Evolutionary conservation across 352 stramenopile species (phyloP).

Genomic region (Globisporangium nunn): DNA sequence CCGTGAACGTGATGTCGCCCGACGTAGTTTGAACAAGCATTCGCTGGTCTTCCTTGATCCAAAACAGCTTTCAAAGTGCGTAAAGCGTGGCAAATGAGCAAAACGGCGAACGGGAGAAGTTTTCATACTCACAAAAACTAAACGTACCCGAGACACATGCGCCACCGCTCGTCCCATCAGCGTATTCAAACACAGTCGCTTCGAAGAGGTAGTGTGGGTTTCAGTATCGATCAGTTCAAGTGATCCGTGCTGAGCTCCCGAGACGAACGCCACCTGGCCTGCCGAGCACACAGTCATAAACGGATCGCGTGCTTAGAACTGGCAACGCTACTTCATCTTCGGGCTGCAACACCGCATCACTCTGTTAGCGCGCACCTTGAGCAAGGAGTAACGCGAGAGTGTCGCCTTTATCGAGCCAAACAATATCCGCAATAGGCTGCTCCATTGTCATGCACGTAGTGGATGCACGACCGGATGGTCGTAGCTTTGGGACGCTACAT

Average conservation of each 20-base stretch:
- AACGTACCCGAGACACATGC: constrained; percentile 12
- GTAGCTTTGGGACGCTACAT: background rate
- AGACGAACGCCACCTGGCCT: constrained; percentile 19
- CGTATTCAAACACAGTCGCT: constrained; percentile 15
- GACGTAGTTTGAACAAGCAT: constrained; percentile 10
- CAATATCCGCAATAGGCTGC: constrained; percentile 1
- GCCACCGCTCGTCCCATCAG: constrained; percentile 14
- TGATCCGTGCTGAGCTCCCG: too few species aligned
- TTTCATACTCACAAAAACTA: background rate
- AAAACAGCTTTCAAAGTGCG: background rate
- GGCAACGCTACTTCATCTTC: too few species aligned
- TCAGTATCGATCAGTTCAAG: constrained; percentile 14
- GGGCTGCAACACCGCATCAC: too few species aligned
- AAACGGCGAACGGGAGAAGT: background rate
- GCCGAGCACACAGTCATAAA: background rate
- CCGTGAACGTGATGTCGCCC: constrained; percentile 10
- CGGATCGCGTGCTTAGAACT: background rate
- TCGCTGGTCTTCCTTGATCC: background rate
- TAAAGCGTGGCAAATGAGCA: background rate
- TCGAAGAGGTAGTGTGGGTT: constrained; percentile 14
- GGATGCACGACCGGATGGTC: too few species aligned
- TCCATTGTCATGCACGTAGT: background rate
- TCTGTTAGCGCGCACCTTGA: constrained; percentile 15
- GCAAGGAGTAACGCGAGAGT: constrained; percentile 22
- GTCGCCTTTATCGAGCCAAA: background rate